Conservation (phyloP, 495 filamentous ascomycete species). For the Penicillium atrosanguineum region DNA sequence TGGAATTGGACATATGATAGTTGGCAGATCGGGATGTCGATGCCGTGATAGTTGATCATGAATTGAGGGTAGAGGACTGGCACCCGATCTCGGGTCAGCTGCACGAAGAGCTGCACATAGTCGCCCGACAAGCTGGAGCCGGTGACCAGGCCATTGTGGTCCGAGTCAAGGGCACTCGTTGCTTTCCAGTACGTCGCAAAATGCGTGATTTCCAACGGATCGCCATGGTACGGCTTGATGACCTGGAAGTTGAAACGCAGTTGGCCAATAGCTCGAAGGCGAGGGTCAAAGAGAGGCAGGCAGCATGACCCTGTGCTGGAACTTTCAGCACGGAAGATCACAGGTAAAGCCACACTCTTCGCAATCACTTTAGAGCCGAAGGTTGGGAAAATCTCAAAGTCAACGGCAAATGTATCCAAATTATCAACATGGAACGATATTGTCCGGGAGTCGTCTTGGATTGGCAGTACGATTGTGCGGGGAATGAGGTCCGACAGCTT, state of each 20-base stretch:
- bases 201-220: constrained; percentile 90
- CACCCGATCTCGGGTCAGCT: constrained; percentile 80
- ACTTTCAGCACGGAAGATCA: constrained; percentile 69
- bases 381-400: constrained; percentile 96
- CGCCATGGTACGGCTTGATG: constrained; percentile 94
- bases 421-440: constrained; percentile 96
- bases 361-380: constrained; percentile 97
- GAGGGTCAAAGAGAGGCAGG: constrained; percentile 87
- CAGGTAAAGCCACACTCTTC: constrained; percentile 85
- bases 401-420: constrained; percentile 85
- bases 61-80: constrained; percentile 84
- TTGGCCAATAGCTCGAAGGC: constrained; percentile 90
- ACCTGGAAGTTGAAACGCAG: constrained; percentile 92
- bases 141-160: constrained; percentile 82
- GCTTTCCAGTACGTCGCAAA: constrained; percentile 99
- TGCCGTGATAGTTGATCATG: constrained; percentile 73
- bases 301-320: constrained; percentile 79
- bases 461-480: constrained; percentile 88
- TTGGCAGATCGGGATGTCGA: constrained; percentile 75
- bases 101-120: constrained; percentile 86
- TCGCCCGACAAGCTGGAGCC: constrained; percentile 93
- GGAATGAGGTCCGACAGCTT: constrained; percentile 95
- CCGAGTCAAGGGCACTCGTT: constrained; percentile 82
- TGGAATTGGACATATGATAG: constrained; percentile 73
- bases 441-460: constrained; percentile 89